phyloP scores from a whole-genome alignment of 148 eudicot species.

The Dysphania ambrosioides region DNA sequence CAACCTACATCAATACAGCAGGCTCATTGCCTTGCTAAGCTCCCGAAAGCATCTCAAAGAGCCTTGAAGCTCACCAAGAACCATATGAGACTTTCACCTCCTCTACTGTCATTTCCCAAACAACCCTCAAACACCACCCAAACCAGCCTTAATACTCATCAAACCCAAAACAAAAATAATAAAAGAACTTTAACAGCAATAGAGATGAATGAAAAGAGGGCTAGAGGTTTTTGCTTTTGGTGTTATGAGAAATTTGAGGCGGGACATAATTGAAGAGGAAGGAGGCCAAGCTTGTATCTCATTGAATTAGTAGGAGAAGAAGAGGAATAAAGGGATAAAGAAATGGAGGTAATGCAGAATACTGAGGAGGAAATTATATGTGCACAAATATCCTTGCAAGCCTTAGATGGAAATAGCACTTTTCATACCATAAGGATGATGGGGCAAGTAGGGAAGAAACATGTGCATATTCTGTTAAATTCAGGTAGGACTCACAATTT shows the following conservation, averaged over 20 bases:
- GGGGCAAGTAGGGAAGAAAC: not conserved
- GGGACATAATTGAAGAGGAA: not conserved
- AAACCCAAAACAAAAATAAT: not conserved
- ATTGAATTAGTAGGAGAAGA: not conserved
- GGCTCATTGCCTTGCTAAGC: not conserved
- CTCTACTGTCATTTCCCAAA: not conserved
- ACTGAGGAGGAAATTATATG: not conserved
- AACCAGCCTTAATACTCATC: not conserved
- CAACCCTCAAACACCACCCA: not conserved
- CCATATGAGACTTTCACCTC: not conserved
- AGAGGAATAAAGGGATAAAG: not conserved
- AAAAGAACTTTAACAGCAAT: no score
- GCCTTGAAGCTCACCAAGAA: not conserved
- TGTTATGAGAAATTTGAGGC: not conserved
- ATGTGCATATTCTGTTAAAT: not conserved
- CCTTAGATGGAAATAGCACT: not conserved
- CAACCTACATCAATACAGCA: not conserved
- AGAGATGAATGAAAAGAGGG: not conserved
- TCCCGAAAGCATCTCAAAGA: not conserved
- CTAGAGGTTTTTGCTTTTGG: not conserved
- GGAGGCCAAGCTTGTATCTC: not conserved
- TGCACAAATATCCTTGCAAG: not conserved
- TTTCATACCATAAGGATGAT: slow-evolving; percentile 9
- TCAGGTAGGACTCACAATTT: slow-evolving; percentile 24
- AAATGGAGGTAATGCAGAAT: not conserved